Conservation (phyloP, 139 green algal genomes). For the Haematococcus lacustris region DNA sequence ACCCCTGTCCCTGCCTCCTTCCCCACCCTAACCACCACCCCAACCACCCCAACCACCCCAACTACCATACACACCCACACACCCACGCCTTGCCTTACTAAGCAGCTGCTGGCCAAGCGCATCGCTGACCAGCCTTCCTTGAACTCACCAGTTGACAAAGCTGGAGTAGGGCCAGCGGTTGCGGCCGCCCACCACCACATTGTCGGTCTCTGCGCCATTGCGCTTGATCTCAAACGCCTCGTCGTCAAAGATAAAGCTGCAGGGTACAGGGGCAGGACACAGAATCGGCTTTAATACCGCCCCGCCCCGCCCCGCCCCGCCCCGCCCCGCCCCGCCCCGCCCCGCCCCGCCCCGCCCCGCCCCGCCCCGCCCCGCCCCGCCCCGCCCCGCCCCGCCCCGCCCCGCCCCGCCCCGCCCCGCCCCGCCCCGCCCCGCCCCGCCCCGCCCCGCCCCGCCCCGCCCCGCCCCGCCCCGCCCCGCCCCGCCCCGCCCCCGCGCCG, state of each 20-base stretch:
- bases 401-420: too few relatives aligned
- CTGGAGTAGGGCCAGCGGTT: slow-evolving; percentile 77
- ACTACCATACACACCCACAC: not conserved
- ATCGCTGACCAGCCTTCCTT: not conserved
- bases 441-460: too few relatives aligned
- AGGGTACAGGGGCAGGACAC: not conserved
- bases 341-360: too few relatives aligned
- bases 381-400: too few relatives aligned
- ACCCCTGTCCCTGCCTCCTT: too few relatives aligned
- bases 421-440: too few relatives aligned
- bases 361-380: not conserved
- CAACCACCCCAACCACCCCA: not conserved
- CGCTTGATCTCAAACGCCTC: slow-evolving; percentile 57
- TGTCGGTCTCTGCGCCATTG: slow-evolving; percentile 56
- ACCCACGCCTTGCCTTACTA: not conserved
- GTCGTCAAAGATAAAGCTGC: slow-evolving; percentile 74
- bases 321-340: too few relatives aligned
- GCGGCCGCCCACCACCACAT: slow-evolving; percentile 76
- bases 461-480: too few relatives aligned
- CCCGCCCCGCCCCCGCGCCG: too few relatives aligned
- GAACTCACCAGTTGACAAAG: slow-evolving; percentile 83
- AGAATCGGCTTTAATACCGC: not conserved
- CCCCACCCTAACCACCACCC: not conserved
- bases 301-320: too few relatives aligned
- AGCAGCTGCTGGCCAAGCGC: not conserved